Evolutionary conservation across 768 basidiomycete genomes (phyloP), one percentile per base, ranked within the genome.

Genomic region (Rhodosporidiobolus odoratus): DNA sequence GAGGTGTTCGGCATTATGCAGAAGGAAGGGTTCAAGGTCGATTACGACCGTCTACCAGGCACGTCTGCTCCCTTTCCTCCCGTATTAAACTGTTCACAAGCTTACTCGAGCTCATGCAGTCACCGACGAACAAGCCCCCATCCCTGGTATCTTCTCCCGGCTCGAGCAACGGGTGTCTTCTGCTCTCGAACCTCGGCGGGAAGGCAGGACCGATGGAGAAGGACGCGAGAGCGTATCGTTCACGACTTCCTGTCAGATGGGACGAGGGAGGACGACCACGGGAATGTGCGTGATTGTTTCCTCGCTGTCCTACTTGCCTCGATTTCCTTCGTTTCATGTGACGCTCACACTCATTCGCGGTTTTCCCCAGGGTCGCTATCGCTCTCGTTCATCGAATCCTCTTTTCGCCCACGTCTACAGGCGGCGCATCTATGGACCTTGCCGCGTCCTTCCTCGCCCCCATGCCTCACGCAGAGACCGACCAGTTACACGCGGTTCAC

Each of bases 121-220:
- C 75, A 97, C 93, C 13, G 95, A 98, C 76, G 95, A 99, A 78
- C 94, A 95, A 81, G 92, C 94, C 0, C 95, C 95, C 1, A 83
- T 98, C 25, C 96, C 96, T 0, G 89, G 84, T 50, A 91, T 92
- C 8, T 84, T 97, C 27, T 86, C 84, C 30, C 87, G 89, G 62
- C 83, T 99, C 50, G 82, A 95, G 35, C 85, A 87, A 34, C 86
- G 93, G 41, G 85, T 97, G 9, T 84, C 78, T 3, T 54, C 45
- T 23, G 84, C 78, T 77, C 83, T 68, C 83, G 27, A 47, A 1
- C 48, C 37, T n/a, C 58, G 62, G 15, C 41, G 40, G 15, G 41
- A 62, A 37, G 56, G 41, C 48, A 8, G 59, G 30, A 1, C 37
- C 72, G 87, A 77, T 54, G 80, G 84, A 1, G 82, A 84, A 40